Evolutionary conservation across 176 grass and related monocot genomes (phyloP), one percentile per base, ranked within the genome.

Genomic region (Avena atlantica): DNA sequence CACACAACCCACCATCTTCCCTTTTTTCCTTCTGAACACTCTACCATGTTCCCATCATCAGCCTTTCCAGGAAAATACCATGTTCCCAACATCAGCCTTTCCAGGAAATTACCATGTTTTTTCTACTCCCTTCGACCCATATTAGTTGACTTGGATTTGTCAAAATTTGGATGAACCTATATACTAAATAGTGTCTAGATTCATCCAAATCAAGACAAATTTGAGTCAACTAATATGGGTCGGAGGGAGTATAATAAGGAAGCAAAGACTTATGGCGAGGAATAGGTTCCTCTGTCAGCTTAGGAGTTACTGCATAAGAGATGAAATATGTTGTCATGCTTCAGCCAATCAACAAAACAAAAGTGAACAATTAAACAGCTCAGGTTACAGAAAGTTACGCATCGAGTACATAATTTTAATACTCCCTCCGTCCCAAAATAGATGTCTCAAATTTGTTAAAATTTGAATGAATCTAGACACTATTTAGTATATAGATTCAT

Each of bases 51-150:
- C 61, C 78, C 5, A 77, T 83, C 65, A 48, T n/a, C 63, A 16
- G 24, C 56, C 48, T 80, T 87, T 87, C 89, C 31, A 34, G 31
- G 31, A 34, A 34, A 34, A 34, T 34, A 34, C 31, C 31, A 34
- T 29, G 27, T 29, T 29, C 27, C 27, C 27, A 29, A 2, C 27
- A 29, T 29, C 27, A 29, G 27, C 27, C 2, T 29, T 29, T 29
- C 27, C 49, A 59, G 80, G 89, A 87, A 91, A 62, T 79, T 25
- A 47, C 80, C 34, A 82, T 64, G 48, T 29, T 74, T 37, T 68
- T 68, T 7, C 31, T 34, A 29, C 27, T 29, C 27, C 27, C 27
- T 29, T 1, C 27, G 27, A 29, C 27, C 27, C 27, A 29, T 29
- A 29, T 29, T 29, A 29, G 27, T 29, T 29, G 27, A 29, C 27